Base-by-base conservation (phyloP, 2,329 filamentous ascomycete genomes). In the Ustulina deusta region DNA sequence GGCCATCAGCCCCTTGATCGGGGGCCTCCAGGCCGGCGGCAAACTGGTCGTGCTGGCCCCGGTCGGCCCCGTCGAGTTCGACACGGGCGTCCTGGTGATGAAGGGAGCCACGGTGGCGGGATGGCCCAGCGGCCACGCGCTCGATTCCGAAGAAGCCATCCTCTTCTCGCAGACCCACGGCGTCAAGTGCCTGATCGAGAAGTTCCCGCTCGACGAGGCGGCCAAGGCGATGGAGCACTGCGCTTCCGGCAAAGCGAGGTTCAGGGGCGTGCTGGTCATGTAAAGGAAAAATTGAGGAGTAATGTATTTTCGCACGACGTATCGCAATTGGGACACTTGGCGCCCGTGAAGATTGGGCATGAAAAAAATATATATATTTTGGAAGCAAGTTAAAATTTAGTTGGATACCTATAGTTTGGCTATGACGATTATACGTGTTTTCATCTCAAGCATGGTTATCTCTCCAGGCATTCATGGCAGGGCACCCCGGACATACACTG, bases 121-220 rank as follows among this genome's bases (percentile, higher is more conserved):
- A 10, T 89, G 85, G 78, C 84, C 91, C 0, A 86, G 87, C 25
- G 90, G 90, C 0, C 84, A 91, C 44, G 84, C 89, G 0, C 81
- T 88, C 52, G 87, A 92, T 69, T 84, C 85, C 63, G 86, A 89
- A 74, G 88, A 92, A 72, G 90, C 91, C 67, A 85, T 93, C 59
- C 82, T 82, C 2, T 93, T 93, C 74, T 86, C 90, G 0, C 80
- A 84, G 66, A 78, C 82, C 17, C 88, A 92, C 72, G 82, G 82
- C 4, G 84, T 93, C 70, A 86, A 87, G 78, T 91, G 90, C 59
- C 82, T 92, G 77, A 80, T 91, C 32, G 86, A 93, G 82, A 88
- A 82, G 73, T 93, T 87, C 75, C 83, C 87, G 0, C 80, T 93
- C 65, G 83, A 77, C 0, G 81, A 87, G 42, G 82, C 80, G 0